These are phyloP conservation scores for Xylaria longipes DNA, from an alignment of 495 filamentous ascomycete species.

Conservation along the genomic window DNA sequence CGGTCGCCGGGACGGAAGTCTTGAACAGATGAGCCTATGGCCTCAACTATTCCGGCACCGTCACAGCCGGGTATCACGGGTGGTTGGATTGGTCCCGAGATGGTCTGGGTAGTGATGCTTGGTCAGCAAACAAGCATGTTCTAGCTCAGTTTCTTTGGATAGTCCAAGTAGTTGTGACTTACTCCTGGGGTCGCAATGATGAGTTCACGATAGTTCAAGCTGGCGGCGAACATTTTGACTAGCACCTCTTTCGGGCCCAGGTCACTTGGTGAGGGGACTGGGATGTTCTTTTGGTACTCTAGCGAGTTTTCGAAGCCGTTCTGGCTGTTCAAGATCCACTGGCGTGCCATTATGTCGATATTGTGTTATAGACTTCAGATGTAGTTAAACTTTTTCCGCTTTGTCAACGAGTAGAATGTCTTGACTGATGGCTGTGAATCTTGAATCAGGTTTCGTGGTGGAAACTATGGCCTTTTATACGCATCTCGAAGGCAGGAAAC, in stretches of 20 bases:
- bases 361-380: not conserved
- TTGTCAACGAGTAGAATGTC: not conserved
- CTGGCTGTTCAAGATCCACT: slow-evolving; percentile 27
- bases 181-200: slow-evolving; percentile 55
- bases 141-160: not conserved
- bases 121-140: not conserved
- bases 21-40: slow-evolving; percentile 60
- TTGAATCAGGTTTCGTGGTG: not conserved
- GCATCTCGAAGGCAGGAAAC: not conserved
- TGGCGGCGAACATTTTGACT: slow-evolving; percentile 66
- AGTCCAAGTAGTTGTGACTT: not conserved
- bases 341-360: slow-evolving; percentile 13
- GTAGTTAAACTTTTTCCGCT: not conserved
- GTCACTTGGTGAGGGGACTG: slow-evolving; percentile 22
- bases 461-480: not conserved
- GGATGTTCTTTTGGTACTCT: slow-evolving; percentile 21
- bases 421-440: not conserved
- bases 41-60: slow-evolving; percentile 66
- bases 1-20: slow-evolving; percentile 61
- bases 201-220: slow-evolving; percentile 72
- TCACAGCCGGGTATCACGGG: slow-evolving; percentile 67
- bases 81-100: slow-evolving; percentile 55
- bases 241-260: slow-evolving; percentile 32
- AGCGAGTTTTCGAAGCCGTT: slow-evolving; percentile 27
- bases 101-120: slow-evolving; percentile 33